These are phyloP conservation scores for Solanum habrochaites DNA, from an alignment of 257 asterid species.

Conservation along the genomic window DNA sequence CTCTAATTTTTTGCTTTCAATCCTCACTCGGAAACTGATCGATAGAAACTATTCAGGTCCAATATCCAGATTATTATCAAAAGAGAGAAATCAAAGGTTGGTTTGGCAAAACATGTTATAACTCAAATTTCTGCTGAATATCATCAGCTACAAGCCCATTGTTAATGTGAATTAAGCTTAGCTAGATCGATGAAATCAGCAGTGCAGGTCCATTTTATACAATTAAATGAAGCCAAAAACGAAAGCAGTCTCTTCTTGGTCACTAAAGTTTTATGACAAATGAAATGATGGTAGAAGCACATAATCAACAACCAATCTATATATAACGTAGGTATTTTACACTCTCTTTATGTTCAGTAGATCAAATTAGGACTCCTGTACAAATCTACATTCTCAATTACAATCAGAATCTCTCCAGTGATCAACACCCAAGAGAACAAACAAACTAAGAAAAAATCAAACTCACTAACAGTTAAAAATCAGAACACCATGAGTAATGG, in stretches of 20 bases:
- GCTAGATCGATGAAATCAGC: background rate
- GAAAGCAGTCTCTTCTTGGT: background rate
- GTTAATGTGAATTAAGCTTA: background rate
- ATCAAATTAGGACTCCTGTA: background rate
- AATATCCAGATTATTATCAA: background rate
- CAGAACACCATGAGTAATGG: background rate
- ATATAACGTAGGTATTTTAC: background rate
- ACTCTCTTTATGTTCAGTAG: background rate
- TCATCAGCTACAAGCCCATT: background rate
- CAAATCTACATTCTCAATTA: background rate
- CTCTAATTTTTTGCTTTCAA: background rate
- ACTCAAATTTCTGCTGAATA: background rate
- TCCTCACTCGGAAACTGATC: background rate
- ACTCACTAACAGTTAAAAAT: background rate
- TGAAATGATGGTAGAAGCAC: background rate
- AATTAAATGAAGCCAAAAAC: background rate
- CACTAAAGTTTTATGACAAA: background rate
- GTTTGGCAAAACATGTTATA: background rate
- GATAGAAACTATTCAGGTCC: background rate
- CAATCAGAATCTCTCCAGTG: background rate
- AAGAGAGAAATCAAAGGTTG: background rate
- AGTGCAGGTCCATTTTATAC: background rate
- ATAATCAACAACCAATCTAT: background rate
- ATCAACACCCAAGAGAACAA: background rate
- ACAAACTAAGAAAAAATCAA: background rate